These are phyloP conservation scores for Clavispora fructus DNA, from an alignment of 805 yeast genomes.

Conservation along the genomic window DNA sequence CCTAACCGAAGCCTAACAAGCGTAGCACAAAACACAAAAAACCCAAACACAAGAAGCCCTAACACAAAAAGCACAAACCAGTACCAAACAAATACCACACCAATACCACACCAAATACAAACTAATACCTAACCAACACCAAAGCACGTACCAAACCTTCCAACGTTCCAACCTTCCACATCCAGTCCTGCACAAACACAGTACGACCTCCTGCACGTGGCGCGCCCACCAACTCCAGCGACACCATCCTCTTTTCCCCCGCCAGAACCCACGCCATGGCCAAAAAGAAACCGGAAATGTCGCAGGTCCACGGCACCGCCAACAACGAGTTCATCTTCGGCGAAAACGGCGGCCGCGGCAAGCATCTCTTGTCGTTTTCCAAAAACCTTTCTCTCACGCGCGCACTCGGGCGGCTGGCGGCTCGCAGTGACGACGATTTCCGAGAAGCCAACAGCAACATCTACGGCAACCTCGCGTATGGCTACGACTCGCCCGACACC, in stretches of 20 bases:
- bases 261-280: conserved; percentile 22
- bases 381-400: conserved; percentile 39
- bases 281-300: conserved; percentile 40
- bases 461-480: conserved; percentile 34
- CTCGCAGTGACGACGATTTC: conserved; percentile 12
- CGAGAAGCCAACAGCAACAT: conserved; percentile 32
- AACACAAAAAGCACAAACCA: no score
- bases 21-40: no score
- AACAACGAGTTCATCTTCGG: conserved; percentile 60
- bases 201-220: background rate
- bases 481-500: conserved; percentile 13
- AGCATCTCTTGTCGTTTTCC: conserved; percentile 48
- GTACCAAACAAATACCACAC: no score
- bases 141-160: no score
- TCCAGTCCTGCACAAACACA: no score
- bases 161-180: no score
- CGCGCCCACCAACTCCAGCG: background rate
- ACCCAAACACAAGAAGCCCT: no score
- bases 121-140: no score
- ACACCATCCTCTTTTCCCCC: background rate
- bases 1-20: no score
- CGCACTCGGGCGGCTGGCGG: conserved; percentile 10
- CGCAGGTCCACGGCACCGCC: conserved; percentile 33
- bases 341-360: conserved; percentile 65
- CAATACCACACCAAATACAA: no score